Conservation (phyloP, 257 asterid genomes). For the Lycium ferocissimum region DNA sequence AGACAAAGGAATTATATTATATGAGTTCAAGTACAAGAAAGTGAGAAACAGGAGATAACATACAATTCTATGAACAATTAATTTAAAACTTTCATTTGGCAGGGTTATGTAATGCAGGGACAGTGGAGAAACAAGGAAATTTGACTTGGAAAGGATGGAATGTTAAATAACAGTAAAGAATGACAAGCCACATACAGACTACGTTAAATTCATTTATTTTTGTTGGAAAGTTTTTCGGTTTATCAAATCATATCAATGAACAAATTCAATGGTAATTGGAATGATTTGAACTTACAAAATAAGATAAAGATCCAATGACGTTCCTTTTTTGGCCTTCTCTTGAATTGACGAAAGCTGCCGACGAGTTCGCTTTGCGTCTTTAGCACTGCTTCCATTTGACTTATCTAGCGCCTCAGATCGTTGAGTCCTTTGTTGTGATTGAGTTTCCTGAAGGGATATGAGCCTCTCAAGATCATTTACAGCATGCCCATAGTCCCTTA, state of each 20-base stretch:
- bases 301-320: constrained; percentile 74
- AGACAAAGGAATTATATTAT: background rate
- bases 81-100: background rate
- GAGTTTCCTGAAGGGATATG: constrained; percentile 68
- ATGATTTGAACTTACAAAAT: constrained; percentile 67
- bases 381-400: constrained; percentile 60
- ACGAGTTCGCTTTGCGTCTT: constrained; percentile 70
- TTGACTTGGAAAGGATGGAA: constrained; percentile 5
- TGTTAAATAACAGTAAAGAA: background rate
- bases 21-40: background rate
- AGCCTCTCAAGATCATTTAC: constrained; percentile 68
- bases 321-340: constrained; percentile 69
- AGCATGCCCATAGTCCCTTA: constrained; percentile 90
- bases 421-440: constrained; percentile 51
- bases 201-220: background rate
- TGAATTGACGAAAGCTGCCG: constrained; percentile 65
- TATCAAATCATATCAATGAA: background rate
- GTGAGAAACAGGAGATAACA: background rate
- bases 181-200: background rate
- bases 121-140: background rate
- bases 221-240: background rate
- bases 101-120: background rate
- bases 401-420: constrained; percentile 44
- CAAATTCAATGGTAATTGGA: background rate
- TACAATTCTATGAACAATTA: background rate